phyloP scores from a whole-genome alignment of 352 stramenopile species.

The Phytophthora kernoviae region DNA sequence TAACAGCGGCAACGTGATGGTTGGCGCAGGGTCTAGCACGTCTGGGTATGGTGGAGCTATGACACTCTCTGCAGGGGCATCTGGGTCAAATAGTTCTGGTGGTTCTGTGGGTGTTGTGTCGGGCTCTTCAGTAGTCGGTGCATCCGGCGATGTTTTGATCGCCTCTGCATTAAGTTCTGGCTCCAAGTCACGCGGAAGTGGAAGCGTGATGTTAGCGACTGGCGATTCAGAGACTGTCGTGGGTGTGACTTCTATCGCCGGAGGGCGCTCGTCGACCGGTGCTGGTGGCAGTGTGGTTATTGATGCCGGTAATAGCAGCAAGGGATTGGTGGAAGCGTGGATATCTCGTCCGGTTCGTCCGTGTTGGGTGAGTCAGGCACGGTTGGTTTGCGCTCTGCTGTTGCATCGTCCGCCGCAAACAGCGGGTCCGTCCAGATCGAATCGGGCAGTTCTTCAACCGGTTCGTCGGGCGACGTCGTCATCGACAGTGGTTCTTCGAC shows the following conservation, averaged over 20 bases:
- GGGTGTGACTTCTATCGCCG: conserved; percentile 22
- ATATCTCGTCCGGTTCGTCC: conserved; percentile 28
- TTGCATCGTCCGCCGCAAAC: conserved; percentile 14
- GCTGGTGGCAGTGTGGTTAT: conserved; percentile 24
- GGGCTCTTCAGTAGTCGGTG: conserved; percentile 12
- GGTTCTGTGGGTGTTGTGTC: conserved; percentile 21
- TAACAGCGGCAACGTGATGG: conserved; percentile 14
- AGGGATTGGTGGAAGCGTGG: conserved; percentile 19
- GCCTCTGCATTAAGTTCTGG: conserved; percentile 14
- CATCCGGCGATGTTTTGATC: conserved; percentile 20
- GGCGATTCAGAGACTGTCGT: conserved; percentile 25
- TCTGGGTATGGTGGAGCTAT: conserved; percentile 23
- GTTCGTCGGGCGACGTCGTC: conserved; percentile 17
- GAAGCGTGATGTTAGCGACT: conserved; percentile 25
- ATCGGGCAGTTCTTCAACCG: conserved; percentile 15
- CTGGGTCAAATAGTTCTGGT: conserved; percentile 11
- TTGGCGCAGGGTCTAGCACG: conserved; percentile 19
- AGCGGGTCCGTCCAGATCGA: conserved; percentile 25
- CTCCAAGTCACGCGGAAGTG: conserved; percentile 19
- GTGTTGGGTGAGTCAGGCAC: conserved; percentile 16
- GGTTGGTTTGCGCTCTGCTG: conserved; percentile 19
- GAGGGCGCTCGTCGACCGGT: conserved; percentile 20
- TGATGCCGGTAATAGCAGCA: conserved; percentile 15
- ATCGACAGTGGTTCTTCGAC: conserved; percentile 19
- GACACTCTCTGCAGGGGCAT: conserved; percentile 14